Conservation (phyloP, 768 basidiomycete genomes). For the Kwoniella botswanensis region DNA sequence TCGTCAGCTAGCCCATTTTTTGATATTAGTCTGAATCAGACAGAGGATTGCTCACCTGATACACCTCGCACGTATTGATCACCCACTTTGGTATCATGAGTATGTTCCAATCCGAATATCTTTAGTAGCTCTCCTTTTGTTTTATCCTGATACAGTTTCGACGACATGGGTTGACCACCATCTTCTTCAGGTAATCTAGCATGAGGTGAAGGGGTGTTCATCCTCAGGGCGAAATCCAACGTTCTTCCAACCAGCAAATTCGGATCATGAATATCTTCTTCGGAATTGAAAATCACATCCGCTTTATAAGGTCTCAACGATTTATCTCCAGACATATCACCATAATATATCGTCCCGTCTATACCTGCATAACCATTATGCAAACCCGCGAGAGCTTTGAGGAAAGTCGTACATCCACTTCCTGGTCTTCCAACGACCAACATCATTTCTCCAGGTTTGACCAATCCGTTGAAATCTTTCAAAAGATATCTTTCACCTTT, state of each 20-base stretch:
- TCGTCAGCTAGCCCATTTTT: neutral
- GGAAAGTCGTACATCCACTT: slow-evolving; percentile 79
- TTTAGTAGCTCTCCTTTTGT: slow-evolving; percentile 59
- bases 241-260: slow-evolving; percentile 51
- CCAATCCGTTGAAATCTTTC: slow-evolving; percentile 64
- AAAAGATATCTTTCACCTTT: slow-evolving; percentile 59
- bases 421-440: slow-evolving; percentile 73
- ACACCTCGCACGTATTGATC: slow-evolving; percentile 60
- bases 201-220: slow-evolving; percentile 42
- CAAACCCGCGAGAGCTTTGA: slow-evolving; percentile 78
- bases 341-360: slow-evolving; percentile 73
- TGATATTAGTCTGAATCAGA: neutral
- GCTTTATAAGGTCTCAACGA: slow-evolving; percentile 31
- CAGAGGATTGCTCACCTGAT: slow-evolving; percentile 47
- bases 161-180: slow-evolving; percentile 32
- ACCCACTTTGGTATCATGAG: slow-evolving; percentile 53
- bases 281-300: slow-evolving; percentile 48
- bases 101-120: slow-evolving; percentile 52
- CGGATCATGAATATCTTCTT: slow-evolving; percentile 49
- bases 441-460: slow-evolving; percentile 70
- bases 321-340: slow-evolving; percentile 55
- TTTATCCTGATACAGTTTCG: slow-evolving; percentile 49
- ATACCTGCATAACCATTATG: slow-evolving; percentile 71
- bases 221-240: slow-evolving; percentile 50
- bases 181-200: slow-evolving; percentile 30